Evolutionary conservation across 768 basidiomycete genomes (phyloP).

Genomic region (Hypholoma sublateritium): DNA sequence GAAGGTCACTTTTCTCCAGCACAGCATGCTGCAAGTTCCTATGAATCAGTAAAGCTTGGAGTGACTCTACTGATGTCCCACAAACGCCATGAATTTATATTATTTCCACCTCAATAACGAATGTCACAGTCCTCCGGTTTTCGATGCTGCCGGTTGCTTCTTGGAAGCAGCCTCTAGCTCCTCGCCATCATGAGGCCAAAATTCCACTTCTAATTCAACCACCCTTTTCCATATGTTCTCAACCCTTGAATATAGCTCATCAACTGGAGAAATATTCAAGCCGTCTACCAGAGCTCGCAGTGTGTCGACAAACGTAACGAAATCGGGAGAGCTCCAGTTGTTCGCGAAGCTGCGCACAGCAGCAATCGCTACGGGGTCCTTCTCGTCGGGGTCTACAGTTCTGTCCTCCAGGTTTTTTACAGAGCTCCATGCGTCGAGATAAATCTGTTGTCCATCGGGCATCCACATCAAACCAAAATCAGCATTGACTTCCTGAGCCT

Average conservation of each 20-base stretch:
- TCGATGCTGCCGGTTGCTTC: background rate
- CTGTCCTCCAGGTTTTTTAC: slow-evolving; percentile 31
- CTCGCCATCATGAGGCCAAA: slow-evolving; percentile 54
- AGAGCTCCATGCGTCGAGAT: slow-evolving; percentile 66
- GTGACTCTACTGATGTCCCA: background rate
- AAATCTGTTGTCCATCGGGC: slow-evolving; percentile 42
- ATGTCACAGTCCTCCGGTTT: background rate
- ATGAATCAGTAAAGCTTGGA: background rate
- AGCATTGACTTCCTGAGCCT: too few relatives aligned
- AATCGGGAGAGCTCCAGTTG: slow-evolving; percentile 63
- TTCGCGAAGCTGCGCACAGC: slow-evolving; percentile 50
- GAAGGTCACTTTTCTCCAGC: too few relatives aligned
- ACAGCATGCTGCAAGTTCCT: too few relatives aligned
- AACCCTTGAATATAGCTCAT: slow-evolving; percentile 35
- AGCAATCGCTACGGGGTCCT: slow-evolving; percentile 5
- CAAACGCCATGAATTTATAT: too few relatives aligned
- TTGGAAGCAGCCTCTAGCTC: slow-evolving; percentile 15
- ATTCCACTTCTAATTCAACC: slow-evolving; percentile 57
- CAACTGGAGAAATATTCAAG: slow-evolving; percentile 35
- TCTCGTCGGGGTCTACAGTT: slow-evolving; percentile 6
- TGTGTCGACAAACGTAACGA: slow-evolving; percentile 50
- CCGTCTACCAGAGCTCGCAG: slow-evolving; percentile 48
- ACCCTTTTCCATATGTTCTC: slow-evolving; percentile 58
- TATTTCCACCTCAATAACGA: too few relatives aligned
- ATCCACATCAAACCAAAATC: background rate